Percentiles rank a stretch among this genome's conserved stretches.
These are phyloP conservation scores for Calonectria ilicicola DNA, from an alignment of 2,329 filamentous ascomycete species.

Conservation along the genomic window DNA sequence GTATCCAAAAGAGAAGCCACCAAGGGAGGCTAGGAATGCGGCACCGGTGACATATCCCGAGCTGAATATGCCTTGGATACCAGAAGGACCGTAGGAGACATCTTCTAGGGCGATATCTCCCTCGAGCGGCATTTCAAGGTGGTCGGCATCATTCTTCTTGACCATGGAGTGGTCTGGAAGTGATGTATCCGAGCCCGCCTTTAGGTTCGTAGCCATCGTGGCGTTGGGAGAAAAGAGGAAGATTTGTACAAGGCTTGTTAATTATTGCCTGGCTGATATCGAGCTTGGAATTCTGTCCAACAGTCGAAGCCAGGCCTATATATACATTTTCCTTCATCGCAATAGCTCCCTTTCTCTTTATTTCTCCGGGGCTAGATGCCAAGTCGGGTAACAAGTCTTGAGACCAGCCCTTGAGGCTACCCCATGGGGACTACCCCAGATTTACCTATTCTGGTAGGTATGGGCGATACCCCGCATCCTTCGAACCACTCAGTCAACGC, in stretches of 20 bases:
- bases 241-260: background rate
- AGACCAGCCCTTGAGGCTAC: background rate
- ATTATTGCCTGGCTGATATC: background rate
- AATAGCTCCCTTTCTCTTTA: background rate
- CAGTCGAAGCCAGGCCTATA: background rate
- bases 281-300: background rate
- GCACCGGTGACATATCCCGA: conserved; percentile 1
- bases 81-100: background rate
- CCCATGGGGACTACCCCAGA: background rate
- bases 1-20: background rate
- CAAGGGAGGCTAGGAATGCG: background rate
- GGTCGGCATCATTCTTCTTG: background rate
- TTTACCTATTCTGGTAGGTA: background rate
- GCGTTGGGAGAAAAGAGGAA: background rate
- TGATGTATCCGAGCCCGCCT: background rate
- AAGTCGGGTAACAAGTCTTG: background rate
- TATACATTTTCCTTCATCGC: background rate
- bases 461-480: background rate
- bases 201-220: background rate
- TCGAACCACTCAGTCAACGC: background rate
- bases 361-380: background rate
- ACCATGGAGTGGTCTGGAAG: background rate
- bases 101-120: background rate
- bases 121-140: background rate
- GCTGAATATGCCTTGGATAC: background rate